These are phyloP conservation scores for Globisporangium abappressorium DNA, from an alignment of 352 stramenopile species.

Conservation along the genomic window DNA sequence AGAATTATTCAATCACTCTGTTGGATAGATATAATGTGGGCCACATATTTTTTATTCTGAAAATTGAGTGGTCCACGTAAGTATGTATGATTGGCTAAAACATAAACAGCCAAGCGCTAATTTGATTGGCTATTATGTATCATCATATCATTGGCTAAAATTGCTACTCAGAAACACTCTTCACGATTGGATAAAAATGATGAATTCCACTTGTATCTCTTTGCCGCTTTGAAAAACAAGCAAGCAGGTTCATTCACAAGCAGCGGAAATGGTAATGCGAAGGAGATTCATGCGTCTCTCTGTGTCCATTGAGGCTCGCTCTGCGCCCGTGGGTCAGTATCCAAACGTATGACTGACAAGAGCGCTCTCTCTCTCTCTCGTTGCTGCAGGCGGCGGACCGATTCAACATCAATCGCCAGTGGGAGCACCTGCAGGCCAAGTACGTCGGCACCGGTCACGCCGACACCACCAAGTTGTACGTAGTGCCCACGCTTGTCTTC, in stretches of 20 bases:
- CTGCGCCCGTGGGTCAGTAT: neutral
- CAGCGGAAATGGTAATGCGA: neutral
- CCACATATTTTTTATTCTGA: neutral
- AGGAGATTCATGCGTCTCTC: neutral
- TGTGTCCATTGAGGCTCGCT: neutral
- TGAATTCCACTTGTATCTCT: neutral
- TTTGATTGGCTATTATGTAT: neutral
- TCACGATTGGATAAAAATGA: neutral
- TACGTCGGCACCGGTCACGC: constrained; percentile 95
- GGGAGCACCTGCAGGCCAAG: constrained; percentile 93
- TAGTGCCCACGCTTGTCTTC: constrained; percentile 9
- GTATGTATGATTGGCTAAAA: neutral
- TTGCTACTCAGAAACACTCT: neutral
- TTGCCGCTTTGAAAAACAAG: neutral
- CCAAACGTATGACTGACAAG: neutral
- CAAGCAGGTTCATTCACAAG: neutral
- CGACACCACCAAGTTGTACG: constrained; percentile 96
- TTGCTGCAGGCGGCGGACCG: constrained; percentile 65
- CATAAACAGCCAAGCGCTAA: neutral
- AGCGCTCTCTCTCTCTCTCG: no score
- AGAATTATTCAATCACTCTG: neutral
- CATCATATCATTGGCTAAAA: neutral
- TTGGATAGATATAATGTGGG: neutral
- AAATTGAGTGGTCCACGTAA: neutral
- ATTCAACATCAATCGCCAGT: constrained; percentile 92